Conservation (phyloP, 2,329 filamentous ascomycete species). For the Aureobasidium pullulans region DNA sequence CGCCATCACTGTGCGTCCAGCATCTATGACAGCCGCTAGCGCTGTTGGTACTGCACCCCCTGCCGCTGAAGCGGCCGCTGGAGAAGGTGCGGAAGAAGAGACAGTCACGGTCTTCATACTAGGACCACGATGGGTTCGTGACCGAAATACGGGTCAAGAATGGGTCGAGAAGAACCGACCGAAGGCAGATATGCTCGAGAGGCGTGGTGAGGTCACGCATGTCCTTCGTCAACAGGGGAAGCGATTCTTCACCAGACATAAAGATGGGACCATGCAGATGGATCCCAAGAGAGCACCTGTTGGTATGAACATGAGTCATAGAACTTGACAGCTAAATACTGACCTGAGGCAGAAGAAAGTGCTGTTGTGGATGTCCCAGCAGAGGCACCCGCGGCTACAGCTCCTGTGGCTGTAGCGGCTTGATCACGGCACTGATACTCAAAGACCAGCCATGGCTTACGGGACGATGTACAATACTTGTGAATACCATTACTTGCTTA, state of each 20-base stretch:
- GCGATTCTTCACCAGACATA: constrained; percentile 5
- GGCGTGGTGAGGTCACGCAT: constrained; percentile 9
- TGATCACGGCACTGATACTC: not conserved
- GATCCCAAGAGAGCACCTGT: not conserved
- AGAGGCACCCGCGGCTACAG: not conserved
- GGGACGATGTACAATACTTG: no score
- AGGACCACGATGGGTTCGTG: constrained; percentile 6
- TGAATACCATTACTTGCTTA: no score
- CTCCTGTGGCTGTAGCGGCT: constrained; percentile 2
- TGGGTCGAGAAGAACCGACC: constrained; percentile 8
- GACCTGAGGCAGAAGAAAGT: not conserved
- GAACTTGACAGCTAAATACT: not conserved
- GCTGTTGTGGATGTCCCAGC: not conserved
- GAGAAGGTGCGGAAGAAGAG: not conserved
- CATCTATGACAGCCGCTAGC: not conserved
- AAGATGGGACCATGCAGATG: constrained; percentile 11
- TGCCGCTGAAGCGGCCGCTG: not conserved
- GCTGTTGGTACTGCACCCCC: not conserved
- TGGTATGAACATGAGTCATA: not conserved
- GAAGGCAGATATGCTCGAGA: not conserved
- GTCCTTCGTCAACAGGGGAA: not conserved
- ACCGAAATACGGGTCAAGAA: not conserved
- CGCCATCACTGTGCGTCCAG: not conserved
- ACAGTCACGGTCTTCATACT: not conserved
- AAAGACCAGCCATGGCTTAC: no score